phyloP scores from a whole-genome alignment of 2,329 filamentous ascomycete species.

The Calonectria pseudoreteaudii region DNA sequence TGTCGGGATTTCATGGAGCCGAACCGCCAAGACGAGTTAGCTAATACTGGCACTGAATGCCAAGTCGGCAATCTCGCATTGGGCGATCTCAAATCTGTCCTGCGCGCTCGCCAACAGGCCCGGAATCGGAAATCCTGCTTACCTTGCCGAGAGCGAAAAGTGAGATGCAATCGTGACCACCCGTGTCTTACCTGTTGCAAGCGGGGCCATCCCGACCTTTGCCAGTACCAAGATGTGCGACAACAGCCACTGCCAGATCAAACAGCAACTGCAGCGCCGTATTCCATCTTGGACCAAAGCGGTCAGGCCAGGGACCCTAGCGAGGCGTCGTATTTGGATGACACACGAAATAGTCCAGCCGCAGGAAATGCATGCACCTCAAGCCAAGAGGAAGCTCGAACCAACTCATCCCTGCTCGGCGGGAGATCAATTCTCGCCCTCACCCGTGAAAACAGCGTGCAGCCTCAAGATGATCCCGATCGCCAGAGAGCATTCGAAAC shows the following conservation, averaged over 20 bases:
- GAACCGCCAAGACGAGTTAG: constrained; percentile 52
- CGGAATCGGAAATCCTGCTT: constrained; percentile 18
- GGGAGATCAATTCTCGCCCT: constrained; percentile 32
- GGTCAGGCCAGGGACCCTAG: neutral
- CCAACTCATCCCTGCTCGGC: constrained; percentile 21
- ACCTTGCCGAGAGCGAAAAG: constrained; percentile 16
- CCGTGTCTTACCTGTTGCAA: constrained; percentile 17
- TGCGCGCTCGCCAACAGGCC: constrained; percentile 6
- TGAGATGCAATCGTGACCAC: constrained; percentile 11
- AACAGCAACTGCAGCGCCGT: neutral
- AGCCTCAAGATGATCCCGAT: constrained; percentile 15
- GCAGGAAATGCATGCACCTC: neutral
- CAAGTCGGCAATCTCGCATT: neutral
- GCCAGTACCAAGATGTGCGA: constrained; percentile 2
- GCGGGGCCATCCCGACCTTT: constrained; percentile 20
- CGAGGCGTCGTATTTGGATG: neutral
- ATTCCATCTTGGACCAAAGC: neutral
- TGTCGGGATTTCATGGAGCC: neutral
- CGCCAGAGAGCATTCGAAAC: constrained; percentile 30
- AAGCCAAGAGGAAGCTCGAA: neutral
- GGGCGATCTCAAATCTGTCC: neutral
- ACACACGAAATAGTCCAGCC: neutral
- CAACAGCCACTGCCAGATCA: neutral
- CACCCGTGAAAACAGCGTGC: constrained; percentile 8
- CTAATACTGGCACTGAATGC: neutral